phyloP scores from a whole-genome alignment of 192 early-diverging fungal genomes.

The Lobosporangium transversale region DNA sequence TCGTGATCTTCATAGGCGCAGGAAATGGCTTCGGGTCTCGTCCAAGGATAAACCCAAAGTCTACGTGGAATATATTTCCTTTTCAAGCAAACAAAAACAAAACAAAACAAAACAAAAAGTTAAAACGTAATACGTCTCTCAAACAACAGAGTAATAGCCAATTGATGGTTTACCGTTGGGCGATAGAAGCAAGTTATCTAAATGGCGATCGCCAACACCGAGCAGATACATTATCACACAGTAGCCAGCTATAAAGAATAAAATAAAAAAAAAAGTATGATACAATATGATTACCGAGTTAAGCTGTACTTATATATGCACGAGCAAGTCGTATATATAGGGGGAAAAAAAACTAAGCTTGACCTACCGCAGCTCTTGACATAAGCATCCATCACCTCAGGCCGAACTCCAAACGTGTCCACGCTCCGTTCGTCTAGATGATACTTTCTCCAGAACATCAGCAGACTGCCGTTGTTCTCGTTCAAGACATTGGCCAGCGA shows the following conservation, averaged over 20 bases:
- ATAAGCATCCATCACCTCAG: constrained; percentile 93
- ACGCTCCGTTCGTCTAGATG: constrained; percentile 71
- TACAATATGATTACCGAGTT: too few species aligned
- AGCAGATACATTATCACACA: constrained; percentile 98
- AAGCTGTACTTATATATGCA: too few species aligned
- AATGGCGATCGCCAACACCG: constrained; percentile 97
- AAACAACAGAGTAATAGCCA: neutral
- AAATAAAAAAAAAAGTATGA: neutral
- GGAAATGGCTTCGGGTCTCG: constrained; percentile 99
- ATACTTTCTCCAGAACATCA: constrained; percentile 79
- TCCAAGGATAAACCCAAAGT: constrained; percentile 98
- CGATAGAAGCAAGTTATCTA: constrained; percentile 96
- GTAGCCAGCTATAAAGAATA: constrained; percentile 82
- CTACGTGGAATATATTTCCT: constrained; percentile 96
- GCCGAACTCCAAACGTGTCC: constrained; percentile 72
- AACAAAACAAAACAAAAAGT: too few species aligned
- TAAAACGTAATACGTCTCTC: too few species aligned
- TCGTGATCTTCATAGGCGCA: constrained; percentile 99
- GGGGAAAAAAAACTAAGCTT: too few species aligned
- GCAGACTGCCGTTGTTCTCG: constrained; percentile 86
- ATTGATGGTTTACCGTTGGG: constrained; percentile 67
- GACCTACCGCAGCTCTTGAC: constrained; percentile 89
- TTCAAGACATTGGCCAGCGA: constrained; percentile 90
- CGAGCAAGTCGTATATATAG: too few species aligned
- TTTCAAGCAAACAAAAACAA: too few species aligned